Evolutionary conservation across 108 stramenopile species (phyloP).

Genomic region (Epithemia pelagica): DNA sequence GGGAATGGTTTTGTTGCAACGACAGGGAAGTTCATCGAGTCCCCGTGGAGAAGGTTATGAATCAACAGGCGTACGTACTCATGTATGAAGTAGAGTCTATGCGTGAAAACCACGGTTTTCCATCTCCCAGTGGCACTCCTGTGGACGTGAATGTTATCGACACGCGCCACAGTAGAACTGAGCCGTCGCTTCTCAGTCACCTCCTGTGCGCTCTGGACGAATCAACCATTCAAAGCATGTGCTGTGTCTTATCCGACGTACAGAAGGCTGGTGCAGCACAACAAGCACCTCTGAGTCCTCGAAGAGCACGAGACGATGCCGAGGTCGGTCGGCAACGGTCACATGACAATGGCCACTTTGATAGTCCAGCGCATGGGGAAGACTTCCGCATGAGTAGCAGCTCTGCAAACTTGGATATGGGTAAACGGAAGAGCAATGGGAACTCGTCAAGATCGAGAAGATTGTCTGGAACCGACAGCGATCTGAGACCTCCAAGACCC

Average conservation of each 20-base stretch:
- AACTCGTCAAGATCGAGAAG: too few relatives aligned
- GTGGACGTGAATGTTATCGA: not conserved
- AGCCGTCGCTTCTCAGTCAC: not conserved
- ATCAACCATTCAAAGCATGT: not conserved
- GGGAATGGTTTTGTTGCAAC: slow-evolving; percentile 75
- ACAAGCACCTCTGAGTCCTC: not conserved
- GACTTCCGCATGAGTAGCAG: not conserved
- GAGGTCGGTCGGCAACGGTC: not conserved
- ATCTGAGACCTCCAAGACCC: not conserved
- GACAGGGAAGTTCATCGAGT: slow-evolving; percentile 64
- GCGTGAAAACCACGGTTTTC: slow-evolving; percentile 19
- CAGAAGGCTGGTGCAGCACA: not conserved
- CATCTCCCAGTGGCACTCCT: slow-evolving; percentile 2
- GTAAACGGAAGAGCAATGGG: not conserved
- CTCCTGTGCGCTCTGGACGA: not conserved
- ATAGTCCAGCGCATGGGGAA: not conserved
- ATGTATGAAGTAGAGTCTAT: slow-evolving; percentile 52
- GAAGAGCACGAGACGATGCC: not conserved
- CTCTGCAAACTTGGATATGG: not conserved
- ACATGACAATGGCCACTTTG: not conserved
- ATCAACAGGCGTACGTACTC: slow-evolving; percentile 76
- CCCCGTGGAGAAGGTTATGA: slow-evolving; percentile 56
- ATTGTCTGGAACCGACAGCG: not conserved
- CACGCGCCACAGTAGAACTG: not conserved
- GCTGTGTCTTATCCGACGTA: not conserved